Evolutionary conservation across 768 basidiomycete genomes (phyloP).

Genomic region (Panus rudis): DNA sequence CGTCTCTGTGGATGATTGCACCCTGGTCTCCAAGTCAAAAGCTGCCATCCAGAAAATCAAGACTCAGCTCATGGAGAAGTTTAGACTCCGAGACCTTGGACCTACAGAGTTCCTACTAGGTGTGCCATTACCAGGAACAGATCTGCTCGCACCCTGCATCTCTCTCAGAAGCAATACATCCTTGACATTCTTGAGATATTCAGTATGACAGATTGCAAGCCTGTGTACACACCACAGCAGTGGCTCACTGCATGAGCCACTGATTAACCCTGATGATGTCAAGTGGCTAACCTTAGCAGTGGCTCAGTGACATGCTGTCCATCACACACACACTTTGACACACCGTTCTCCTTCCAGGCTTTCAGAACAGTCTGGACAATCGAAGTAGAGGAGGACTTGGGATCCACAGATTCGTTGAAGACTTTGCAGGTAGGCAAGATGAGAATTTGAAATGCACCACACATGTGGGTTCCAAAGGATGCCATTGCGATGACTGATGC

Average conservation of each 20-base stretch:
- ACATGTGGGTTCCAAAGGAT: slow-evolving; percentile 3
- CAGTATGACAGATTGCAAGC: slow-evolving; percentile 6
- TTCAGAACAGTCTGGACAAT: too few relatives aligned
- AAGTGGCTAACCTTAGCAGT: too few relatives aligned
- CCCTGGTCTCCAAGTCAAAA: neutral
- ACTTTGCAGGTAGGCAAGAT: slow-evolving; percentile 15
- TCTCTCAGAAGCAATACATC: slow-evolving; percentile 21
- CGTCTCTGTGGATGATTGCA: slow-evolving; percentile 6
- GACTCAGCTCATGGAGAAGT: neutral
- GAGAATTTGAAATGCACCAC: slow-evolving; percentile 16
- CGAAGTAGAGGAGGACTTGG: too few relatives aligned
- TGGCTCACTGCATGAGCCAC: too few relatives aligned
- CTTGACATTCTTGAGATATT: slow-evolving; percentile 14
- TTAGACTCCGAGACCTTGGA: slow-evolving; percentile 14
- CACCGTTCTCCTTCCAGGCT: too few relatives aligned
- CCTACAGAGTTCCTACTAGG: slow-evolving; percentile 13
- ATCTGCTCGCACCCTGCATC: slow-evolving; percentile 10
- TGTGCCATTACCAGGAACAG: slow-evolving; percentile 9
- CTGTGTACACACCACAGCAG: slow-evolving; percentile 1
- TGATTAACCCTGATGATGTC: too few relatives aligned
- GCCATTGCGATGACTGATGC: slow-evolving; percentile 21
- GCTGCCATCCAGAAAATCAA: neutral
- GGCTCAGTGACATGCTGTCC: too few relatives aligned
- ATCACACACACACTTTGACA: too few relatives aligned
- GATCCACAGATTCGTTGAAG: too few relatives aligned